These are phyloP conservation scores for Nidularia sp. DNA, from an alignment of 768 basidiomycete genomes.

Conservation along the genomic window DNA sequence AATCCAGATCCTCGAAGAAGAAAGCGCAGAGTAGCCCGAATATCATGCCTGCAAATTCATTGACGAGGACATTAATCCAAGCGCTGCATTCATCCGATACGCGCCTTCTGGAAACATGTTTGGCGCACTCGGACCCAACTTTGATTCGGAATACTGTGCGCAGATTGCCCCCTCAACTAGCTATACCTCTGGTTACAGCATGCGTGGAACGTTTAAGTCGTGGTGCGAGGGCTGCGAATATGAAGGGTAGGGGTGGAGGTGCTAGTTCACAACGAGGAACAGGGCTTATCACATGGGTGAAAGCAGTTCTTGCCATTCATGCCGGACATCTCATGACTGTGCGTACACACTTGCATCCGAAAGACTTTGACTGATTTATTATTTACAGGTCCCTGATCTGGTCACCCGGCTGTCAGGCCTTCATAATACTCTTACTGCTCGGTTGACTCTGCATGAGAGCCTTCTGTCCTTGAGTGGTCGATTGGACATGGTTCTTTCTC, in stretches of 20 bases:
- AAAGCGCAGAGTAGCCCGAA: conserved; percentile 25
- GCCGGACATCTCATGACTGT: conserved; percentile 94
- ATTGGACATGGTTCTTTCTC: conserved; percentile 90
- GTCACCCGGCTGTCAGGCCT: conserved; percentile 83
- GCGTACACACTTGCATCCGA: conserved; percentile 22
- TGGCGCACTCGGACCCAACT: conserved; percentile 74
- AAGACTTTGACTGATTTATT: not conserved
- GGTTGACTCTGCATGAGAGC: conserved; percentile 80
- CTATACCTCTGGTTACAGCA: conserved; percentile 79
- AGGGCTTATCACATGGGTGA: conserved; percentile 72
- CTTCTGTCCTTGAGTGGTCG: conserved; percentile 84
- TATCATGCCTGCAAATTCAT: conserved; percentile 74
- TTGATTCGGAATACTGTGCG: conserved; percentile 86
- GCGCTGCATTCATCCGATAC: conserved; percentile 94
- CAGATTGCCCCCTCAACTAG: conserved; percentile 81
- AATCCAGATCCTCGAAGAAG: conserved; percentile 25
- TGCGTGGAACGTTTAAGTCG: conserved; percentile 87
- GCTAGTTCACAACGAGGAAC: conserved; percentile 76
- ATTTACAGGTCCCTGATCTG: conserved; percentile 81
- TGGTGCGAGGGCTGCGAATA: conserved; percentile 63
- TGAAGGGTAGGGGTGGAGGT: conserved; percentile 76
- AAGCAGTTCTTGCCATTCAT: conserved; percentile 79
- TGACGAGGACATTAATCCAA: conserved; percentile 93
- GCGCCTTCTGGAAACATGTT: conserved; percentile 80
- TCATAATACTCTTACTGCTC: conserved; percentile 74